phyloP scores from a whole-genome alignment of 2,329 filamentous ascomycete genomes.

The Cladophialophora exuberans region DNA sequence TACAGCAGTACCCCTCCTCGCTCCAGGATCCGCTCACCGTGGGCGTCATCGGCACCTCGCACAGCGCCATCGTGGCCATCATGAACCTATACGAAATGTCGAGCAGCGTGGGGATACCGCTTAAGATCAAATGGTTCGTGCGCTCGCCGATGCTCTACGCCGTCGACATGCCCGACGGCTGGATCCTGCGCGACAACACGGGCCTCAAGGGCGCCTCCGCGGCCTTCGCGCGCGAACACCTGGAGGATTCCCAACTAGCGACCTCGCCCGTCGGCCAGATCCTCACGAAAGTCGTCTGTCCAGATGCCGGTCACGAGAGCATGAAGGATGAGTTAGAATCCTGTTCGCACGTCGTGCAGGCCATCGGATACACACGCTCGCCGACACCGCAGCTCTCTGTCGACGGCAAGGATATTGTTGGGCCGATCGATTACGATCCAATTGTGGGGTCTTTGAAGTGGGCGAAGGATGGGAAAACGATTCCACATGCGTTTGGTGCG shows the following conservation, averaged over 20 bases:
- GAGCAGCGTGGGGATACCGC: constrained; percentile 52
- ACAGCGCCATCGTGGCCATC: constrained; percentile 65
- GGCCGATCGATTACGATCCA: constrained; percentile 39
- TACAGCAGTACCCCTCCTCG: constrained; percentile 40
- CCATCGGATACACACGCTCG: constrained; percentile 61
- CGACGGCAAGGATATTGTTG: constrained; percentile 37
- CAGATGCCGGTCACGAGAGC: constrained; percentile 51
- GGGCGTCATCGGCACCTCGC: constrained; percentile 64
- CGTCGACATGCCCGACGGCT: constrained; percentile 57
- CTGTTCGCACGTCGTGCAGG: constrained; percentile 60
- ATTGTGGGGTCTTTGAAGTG: constrained; percentile 51
- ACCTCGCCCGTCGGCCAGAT: constrained; percentile 51
- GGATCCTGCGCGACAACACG: constrained; percentile 68
- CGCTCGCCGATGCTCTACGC: constrained; percentile 65
- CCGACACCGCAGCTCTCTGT: constrained; percentile 53
- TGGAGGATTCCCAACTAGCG: constrained; percentile 57
- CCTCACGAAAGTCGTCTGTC: constrained; percentile 53
- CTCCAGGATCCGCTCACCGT: constrained; percentile 42
- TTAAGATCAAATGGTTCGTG: constrained; percentile 65
- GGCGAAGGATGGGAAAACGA: constrained; percentile 45
- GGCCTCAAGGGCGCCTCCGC: constrained; percentile 66
- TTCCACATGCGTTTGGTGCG: constrained; percentile 62
- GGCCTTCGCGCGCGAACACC: constrained; percentile 60
- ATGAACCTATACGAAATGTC: constrained; percentile 63
- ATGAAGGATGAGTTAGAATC: constrained; percentile 47